phyloP scores from a whole-genome alignment of 495 filamentous ascomycete species.

The Daldinia vernicosa region DNA sequence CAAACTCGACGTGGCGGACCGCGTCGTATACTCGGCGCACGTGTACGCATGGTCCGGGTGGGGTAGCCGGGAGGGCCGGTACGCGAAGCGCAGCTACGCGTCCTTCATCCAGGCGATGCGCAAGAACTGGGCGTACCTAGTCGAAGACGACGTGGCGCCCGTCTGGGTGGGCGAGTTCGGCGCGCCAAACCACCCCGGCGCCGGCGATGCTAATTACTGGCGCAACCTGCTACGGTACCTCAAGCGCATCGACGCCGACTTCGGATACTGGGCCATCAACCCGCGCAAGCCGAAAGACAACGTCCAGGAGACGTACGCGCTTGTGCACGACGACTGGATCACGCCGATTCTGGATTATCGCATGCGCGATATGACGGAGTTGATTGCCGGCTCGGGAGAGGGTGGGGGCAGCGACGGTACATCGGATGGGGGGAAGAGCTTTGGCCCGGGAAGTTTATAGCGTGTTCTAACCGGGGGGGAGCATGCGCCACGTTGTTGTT shows the following conservation, averaged over 20 bases:
- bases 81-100: slow-evolving; percentile 61
- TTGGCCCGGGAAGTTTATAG: not conserved
- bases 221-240: slow-evolving; percentile 63
- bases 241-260: slow-evolving; percentile 63
- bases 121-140: slow-evolving; percentile 68
- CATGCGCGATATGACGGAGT: slow-evolving; percentile 62
- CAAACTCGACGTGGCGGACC: slow-evolving; percentile 57
- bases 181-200: slow-evolving; percentile 55
- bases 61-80: slow-evolving; percentile 62
- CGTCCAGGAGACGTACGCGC: slow-evolving; percentile 62
- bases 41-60: slow-evolving; percentile 71
- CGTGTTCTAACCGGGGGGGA: not conserved
- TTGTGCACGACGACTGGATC: slow-evolving; percentile 66
- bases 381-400: slow-evolving; percentile 49
- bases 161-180: slow-evolving; percentile 72
- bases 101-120: slow-evolving; percentile 66
- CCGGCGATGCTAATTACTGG: slow-evolving; percentile 68
- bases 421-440: not conserved
- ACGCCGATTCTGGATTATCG: slow-evolving; percentile 65
- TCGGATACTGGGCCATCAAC: slow-evolving; percentile 72
- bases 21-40: slow-evolving; percentile 69
- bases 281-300: slow-evolving; percentile 64
- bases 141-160: slow-evolving; percentile 64
- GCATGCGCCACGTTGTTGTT: not conserved
- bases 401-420: not conserved